A percentile compares a stretch with the other conserved stretches of the same genome.
phyloP scores from a whole-genome alignment of 2,329 filamentous ascomycete genomes.

The Xylaria hypoxylon region DNA sequence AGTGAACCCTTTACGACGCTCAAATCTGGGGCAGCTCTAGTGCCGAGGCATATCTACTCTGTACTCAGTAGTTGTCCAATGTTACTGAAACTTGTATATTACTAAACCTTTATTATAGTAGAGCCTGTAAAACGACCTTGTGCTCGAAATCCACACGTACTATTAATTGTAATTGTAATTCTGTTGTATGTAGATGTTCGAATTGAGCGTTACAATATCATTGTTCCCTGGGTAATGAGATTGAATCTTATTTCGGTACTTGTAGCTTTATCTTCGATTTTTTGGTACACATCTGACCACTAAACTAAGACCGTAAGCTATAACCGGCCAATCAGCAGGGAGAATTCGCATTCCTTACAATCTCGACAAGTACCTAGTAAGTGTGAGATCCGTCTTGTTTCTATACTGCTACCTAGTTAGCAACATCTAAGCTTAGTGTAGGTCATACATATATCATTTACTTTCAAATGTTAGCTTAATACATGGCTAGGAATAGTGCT shows the following conservation, averaged over 20 bases:
- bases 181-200: neutral
- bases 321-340: slow-evolving; percentile 8
- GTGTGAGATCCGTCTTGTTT: neutral
- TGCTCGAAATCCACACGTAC: neutral
- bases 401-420: no score
- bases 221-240: neutral
- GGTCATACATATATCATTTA: no score
- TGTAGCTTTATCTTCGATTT: neutral
- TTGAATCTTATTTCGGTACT: neutral
- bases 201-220: neutral
- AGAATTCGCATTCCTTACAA: neutral
- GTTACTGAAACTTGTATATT: neutral
- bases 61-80: neutral
- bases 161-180: neutral
- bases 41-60: neutral
- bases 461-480: no score
- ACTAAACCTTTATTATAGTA: neutral
- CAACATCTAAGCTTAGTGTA: no score
- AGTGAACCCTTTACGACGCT: neutral
- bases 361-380: no score
- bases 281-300: no score
- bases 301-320: no score
- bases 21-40: neutral
- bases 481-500: no score
- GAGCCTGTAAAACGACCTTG: neutral